These are phyloP conservation scores for Gentiana straminea DNA, from an alignment of 257 asterid genomes.

Conservation along the genomic window DNA sequence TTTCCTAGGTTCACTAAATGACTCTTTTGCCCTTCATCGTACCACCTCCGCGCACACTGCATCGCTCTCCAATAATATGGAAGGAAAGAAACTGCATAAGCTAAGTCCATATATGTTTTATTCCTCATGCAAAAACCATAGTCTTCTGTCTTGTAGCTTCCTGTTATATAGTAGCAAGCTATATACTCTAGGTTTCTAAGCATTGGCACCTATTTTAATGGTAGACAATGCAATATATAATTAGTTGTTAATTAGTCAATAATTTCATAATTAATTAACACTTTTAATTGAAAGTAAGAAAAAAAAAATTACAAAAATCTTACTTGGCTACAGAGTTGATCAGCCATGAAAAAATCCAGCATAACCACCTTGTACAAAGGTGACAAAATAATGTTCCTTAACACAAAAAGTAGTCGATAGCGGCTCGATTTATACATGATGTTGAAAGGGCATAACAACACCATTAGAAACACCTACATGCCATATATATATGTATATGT, in stretches of 20 bases:
- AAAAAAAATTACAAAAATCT: neutral
- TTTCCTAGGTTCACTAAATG: constrained; percentile 78
- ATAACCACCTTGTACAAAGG: constrained; percentile 86
- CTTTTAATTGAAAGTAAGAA: neutral
- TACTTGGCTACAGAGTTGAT: constrained; percentile 98
- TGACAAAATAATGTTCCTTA: constrained; percentile 65
- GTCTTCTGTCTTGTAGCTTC: constrained; percentile 78
- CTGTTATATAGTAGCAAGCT: constrained; percentile 79
- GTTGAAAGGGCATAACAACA: constrained; percentile 67
- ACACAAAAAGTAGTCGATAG: constrained; percentile 49
- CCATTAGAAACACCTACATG: constrained; percentile 34
- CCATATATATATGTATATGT: neutral
- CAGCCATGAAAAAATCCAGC: constrained; percentile 96
- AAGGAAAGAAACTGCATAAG: constrained; percentile 84
- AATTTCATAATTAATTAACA: neutral
- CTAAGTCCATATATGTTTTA: constrained; percentile 66
- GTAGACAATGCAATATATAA: neutral
- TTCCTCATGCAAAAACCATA: constrained; percentile 67
- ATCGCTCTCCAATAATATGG: constrained; percentile 97
- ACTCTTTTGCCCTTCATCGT: constrained; percentile 84
- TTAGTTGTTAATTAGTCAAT: neutral
- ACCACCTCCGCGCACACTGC: constrained; percentile 98
- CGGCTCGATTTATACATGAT: constrained; percentile 80
- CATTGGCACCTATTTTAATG: constrained; percentile 57
- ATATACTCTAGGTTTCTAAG: constrained; percentile 62